Conservation (phyloP, 2,329 filamentous ascomycete species). For the Paramyrothecium roridum region DNA sequence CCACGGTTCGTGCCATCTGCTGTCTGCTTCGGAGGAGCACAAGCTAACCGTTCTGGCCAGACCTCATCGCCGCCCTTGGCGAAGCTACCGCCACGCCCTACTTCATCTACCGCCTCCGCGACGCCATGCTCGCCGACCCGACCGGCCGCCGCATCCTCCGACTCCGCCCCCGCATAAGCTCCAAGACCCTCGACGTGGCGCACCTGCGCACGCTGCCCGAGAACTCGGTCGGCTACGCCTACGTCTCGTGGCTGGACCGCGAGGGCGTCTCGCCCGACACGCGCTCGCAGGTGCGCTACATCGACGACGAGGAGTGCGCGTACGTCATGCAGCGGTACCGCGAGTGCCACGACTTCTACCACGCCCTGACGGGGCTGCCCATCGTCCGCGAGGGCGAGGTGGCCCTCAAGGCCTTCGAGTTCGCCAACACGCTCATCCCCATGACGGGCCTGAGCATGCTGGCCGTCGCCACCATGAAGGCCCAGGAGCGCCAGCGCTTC, state of each 20-base stretch:
- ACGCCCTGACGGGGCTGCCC: slow-evolving; percentile 87
- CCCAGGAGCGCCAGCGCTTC: slow-evolving; percentile 74
- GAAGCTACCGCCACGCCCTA: slow-evolving; percentile 93
- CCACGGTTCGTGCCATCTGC: slow-evolving; percentile 51
- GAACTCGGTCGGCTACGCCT: slow-evolving; percentile 76
- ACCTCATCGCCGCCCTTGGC: slow-evolving; percentile 91
- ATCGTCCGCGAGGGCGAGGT: slow-evolving; percentile 94
- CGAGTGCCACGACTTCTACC: slow-evolving; percentile 97
- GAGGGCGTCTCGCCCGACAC: slow-evolving; percentile 94
- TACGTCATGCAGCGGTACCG: slow-evolving; percentile 99
- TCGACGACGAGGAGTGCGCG: slow-evolving; percentile 92
- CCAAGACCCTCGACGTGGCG: slow-evolving; percentile 62
- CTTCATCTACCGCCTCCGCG: slow-evolving; percentile 88
- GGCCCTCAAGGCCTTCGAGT: slow-evolving; percentile 97
- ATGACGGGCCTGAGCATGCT: slow-evolving; percentile 90
- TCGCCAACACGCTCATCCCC: slow-evolving; percentile 86
- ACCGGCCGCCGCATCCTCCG: slow-evolving; percentile 90
- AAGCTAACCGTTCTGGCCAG: slow-evolving; percentile 38
- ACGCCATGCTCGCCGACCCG: slow-evolving; percentile 81
- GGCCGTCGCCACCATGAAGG: slow-evolving; percentile 82
- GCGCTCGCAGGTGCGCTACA: slow-evolving; percentile 76
- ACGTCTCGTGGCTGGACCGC: slow-evolving; percentile 87
- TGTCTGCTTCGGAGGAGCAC: background rate
- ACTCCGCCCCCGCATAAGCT: slow-evolving; percentile 84
- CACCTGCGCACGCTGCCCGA: slow-evolving; percentile 69